Evolutionary conservation across 768 basidiomycete species (phyloP).

Genomic region (Dioszegia crocea): DNA sequence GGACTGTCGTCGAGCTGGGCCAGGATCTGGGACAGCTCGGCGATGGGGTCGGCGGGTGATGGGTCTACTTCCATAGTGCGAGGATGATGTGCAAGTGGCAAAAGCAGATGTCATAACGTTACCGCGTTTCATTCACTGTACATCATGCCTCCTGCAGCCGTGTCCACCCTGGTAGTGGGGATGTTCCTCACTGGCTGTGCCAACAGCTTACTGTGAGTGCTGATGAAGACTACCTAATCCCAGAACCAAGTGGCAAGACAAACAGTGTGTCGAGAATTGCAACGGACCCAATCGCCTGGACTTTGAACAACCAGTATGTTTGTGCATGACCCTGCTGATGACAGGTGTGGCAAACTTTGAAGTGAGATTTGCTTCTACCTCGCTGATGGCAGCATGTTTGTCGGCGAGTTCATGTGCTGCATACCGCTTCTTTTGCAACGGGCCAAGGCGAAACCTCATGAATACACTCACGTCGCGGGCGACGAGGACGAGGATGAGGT

Average conservation of each 20-base stretch:
- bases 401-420: slow-evolving; percentile 78
- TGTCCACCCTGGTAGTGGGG: slow-evolving; percentile 68
- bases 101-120: no score
- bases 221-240: slow-evolving; percentile 6
- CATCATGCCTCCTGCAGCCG: slow-evolving; percentile 46
- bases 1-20: slow-evolving; percentile 26
- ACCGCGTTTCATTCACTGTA: not conserved
- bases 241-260: slow-evolving; percentile 58
- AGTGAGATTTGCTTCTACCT: slow-evolving; percentile 24
- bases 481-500: slow-evolving; percentile 19
- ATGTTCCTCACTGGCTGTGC: slow-evolving; percentile 67
- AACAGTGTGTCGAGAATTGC: slow-evolving; percentile 98
- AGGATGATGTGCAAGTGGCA: not conserved
- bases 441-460: slow-evolving; percentile 22
- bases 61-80: not conserved
- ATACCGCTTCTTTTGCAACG: slow-evolving; percentile 38
- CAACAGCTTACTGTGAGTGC: slow-evolving; percentile 50
- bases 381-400: slow-evolving; percentile 51
- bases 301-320: slow-evolving; percentile 93
- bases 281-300: slow-evolving; percentile 63
- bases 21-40: slow-evolving; percentile 25
- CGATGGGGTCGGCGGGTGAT: slow-evolving; percentile 1
- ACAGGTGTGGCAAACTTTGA: slow-evolving; percentile 50
- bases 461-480: slow-evolving; percentile 13
- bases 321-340: slow-evolving; percentile 15